These are phyloP conservation scores for Debaryomyces prosopidis DNA, from an alignment of 805 yeast genomes.

Conservation along the genomic window DNA sequence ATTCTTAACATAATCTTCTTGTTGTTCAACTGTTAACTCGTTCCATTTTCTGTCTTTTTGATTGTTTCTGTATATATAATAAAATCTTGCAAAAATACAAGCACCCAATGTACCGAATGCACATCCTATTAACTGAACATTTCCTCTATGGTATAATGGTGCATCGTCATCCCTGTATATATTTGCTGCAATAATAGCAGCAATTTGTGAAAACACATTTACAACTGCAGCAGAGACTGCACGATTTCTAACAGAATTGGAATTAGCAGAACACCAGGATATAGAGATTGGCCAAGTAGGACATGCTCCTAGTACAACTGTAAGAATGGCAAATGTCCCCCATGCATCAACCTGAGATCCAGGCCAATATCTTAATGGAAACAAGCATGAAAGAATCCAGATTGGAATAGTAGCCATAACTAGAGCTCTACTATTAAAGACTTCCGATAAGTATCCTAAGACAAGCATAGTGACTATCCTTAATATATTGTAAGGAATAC, in stretches of 20 bases:
- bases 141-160: constrained; percentile 63
- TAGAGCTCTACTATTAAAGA: constrained; percentile 21
- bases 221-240: constrained; percentile 66
- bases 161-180: constrained; percentile 57
- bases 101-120: constrained; percentile 31
- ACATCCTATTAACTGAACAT: constrained; percentile 39
- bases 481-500: constrained; percentile 48
- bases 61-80: constrained; percentile 44
- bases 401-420: constrained; percentile 18
- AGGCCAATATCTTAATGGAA: constrained; percentile 39
- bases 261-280: constrained; percentile 61
- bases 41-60: constrained; percentile 52
- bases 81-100: constrained; percentile 30
- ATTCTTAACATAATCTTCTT: constrained; percentile 42
- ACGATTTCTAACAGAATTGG: constrained; percentile 60
- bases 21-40: constrained; percentile 48
- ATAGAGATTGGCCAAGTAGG: constrained; percentile 57
- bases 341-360: constrained; percentile 39
- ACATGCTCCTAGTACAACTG: constrained; percentile 41
- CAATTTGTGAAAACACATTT: constrained; percentile 64
- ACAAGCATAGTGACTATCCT: constrained; percentile 21
- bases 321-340: constrained; percentile 43
- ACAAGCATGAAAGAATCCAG: constrained; percentile 16
- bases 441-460: constrained; percentile 22
- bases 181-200: constrained; percentile 53